These are phyloP conservation scores for Phlebiopsis gigantea DNA, from an alignment of 768 basidiomycete species.

Conservation along the genomic window DNA sequence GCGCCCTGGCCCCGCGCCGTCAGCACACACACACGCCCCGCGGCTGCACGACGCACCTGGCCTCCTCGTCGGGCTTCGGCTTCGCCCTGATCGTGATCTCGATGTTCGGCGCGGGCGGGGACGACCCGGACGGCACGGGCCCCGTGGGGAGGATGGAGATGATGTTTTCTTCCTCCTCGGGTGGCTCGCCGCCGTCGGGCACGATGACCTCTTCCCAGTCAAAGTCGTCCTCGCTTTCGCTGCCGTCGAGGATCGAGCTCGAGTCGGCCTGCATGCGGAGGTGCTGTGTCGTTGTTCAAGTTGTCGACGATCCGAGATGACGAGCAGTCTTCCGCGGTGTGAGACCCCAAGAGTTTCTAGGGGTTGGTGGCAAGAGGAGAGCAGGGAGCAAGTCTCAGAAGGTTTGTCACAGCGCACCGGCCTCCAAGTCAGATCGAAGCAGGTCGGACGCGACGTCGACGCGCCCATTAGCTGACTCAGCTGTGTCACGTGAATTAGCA, in stretches of 20 bases:
- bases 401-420: neutral
- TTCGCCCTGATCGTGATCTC: conserved; percentile 61
- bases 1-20: conserved; percentile 30
- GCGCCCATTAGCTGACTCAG: conserved; percentile 4
- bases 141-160: neutral
- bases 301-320: neutral
- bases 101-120: conserved; percentile 37
- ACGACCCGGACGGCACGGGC: neutral
- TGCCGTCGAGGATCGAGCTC: conserved; percentile 1
- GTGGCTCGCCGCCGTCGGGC: conserved; percentile 23
- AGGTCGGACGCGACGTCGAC: neutral
- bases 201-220: conserved; percentile 82
- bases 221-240: conserved; percentile 56
- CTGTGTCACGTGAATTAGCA: neutral
- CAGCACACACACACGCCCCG: neutral
- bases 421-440: neutral
- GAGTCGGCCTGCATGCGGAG: conserved; percentile 1
- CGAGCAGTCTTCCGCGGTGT: neutral
- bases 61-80: conserved; percentile 32
- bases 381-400: neutral
- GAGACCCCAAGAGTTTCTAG: neutral
- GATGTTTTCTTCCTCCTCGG: neutral
- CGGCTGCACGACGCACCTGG: conserved; percentile 39
- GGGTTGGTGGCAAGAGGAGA: neutral
- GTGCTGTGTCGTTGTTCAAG: neutral